A percentile compares a stretch with the other conserved stretches of the same genome.
Conservation (phyloP, 2,329 filamentous ascomycete species). For the Fusarium hainanense region DNA sequence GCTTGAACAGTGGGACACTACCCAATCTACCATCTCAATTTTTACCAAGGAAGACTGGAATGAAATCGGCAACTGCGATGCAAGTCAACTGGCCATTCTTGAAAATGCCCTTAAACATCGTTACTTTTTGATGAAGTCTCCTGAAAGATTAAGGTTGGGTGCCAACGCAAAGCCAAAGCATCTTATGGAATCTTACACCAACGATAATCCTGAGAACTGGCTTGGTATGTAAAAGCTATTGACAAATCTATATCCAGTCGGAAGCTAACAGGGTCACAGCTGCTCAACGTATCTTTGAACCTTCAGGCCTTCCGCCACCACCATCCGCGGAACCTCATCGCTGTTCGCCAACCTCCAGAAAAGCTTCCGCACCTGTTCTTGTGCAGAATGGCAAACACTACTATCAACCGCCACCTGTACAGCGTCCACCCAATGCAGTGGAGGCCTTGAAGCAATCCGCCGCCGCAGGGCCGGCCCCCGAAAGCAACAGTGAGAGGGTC, state of each 20-base stretch:
- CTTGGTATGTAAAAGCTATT: conserved; percentile 46
- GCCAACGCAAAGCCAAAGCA: conserved; percentile 40
- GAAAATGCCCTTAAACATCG: conserved; percentile 50
- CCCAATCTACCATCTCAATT: conserved; percentile 44
- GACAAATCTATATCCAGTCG: background rate
- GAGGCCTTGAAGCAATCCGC: conserved; percentile 47
- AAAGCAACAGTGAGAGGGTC: conserved; percentile 15
- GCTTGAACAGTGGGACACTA: conserved; percentile 48
- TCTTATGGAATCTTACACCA: conserved; percentile 43
- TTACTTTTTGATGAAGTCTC: conserved; percentile 44
- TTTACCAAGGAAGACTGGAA: conserved; percentile 46
- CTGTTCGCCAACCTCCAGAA: conserved; percentile 33
- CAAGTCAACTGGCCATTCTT: conserved; percentile 45
- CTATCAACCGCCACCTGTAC: conserved; percentile 29
- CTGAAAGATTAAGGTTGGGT: conserved; percentile 6
- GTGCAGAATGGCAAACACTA: conserved; percentile 43
- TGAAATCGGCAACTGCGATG: conserved; percentile 40
- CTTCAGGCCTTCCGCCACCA: conserved; percentile 47
- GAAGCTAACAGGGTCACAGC: conserved; percentile 43
- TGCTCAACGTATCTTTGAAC: conserved; percentile 43
- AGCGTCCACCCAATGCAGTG: conserved; percentile 36
- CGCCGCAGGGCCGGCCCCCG: conserved; percentile 38
- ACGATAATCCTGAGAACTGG: conserved; percentile 51
- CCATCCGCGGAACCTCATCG: conserved; percentile 39
- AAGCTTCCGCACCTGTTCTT: conserved; percentile 33